Evolutionary conservation across 208 protist species (phyloP).

Genomic region (Trypanosoma conorhini): DNA sequence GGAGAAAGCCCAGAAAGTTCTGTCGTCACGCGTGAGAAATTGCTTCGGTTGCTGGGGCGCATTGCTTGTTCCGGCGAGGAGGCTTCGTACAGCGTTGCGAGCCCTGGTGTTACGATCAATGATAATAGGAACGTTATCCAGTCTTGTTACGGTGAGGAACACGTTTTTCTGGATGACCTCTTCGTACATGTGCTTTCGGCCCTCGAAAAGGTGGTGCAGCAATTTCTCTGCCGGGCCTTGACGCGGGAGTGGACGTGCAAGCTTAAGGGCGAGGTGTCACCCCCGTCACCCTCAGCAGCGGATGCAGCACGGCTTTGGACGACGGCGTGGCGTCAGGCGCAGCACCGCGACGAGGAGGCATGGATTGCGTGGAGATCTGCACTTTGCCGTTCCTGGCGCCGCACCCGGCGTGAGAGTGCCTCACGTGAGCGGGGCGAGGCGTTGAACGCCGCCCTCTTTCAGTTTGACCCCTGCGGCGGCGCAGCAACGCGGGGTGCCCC

Average conservation of each 20-base stretch:
- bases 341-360: slow-evolving; percentile 16
- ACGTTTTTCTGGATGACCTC: slow-evolving; percentile 12
- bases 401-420: slow-evolving; percentile 14
- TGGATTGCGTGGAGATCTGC: slow-evolving; percentile 23
- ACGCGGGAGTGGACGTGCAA: not conserved
- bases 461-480: not conserved
- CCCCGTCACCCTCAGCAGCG: not conserved
- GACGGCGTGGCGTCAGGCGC: slow-evolving; percentile 10
- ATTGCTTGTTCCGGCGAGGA: not conserved
- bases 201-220: slow-evolving; percentile 11
- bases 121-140: not conserved
- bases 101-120: not conserved
- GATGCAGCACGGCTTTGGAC: slow-evolving; percentile 7
- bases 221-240: slow-evolving; percentile 9
- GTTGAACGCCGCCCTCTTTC: slow-evolving; percentile 9
- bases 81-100: not conserved
- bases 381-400: slow-evolving; percentile 19
- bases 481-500: too few species aligned
- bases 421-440: slow-evolving; percentile 19
- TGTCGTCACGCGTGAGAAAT: slow-evolving; percentile 3
- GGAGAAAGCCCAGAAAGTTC: not conserved
- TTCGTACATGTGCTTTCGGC: slow-evolving; percentile 12
- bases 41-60: slow-evolving; percentile 8
- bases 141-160: not conserved
- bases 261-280: not conserved